These are phyloP conservation scores for Solanum ahanhuiri DNA, from an alignment of 257 asterid genomes.

Conservation along the genomic window DNA sequence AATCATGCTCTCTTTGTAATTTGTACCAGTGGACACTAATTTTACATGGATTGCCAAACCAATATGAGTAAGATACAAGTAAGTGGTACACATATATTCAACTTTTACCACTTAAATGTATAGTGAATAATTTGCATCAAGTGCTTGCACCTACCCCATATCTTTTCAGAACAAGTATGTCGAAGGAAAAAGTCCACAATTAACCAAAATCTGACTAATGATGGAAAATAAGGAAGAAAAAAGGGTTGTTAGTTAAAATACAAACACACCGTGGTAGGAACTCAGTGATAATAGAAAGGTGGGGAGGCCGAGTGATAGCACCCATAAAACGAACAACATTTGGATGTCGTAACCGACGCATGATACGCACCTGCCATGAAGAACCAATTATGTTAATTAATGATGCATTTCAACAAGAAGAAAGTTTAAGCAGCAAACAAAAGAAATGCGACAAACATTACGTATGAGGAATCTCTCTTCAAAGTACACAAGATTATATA, in stretches of 20 bases:
- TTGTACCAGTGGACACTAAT: neutral
- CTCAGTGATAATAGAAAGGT: slow-evolving; percentile 90
- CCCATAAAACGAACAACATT: slow-evolving; percentile 98
- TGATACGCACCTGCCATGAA: slow-evolving; percentile 73
- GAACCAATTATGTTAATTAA: neutral
- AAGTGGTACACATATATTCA: neutral
- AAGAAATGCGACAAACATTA: neutral
- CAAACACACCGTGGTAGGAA: slow-evolving; percentile 79
- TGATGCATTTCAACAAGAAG: neutral
- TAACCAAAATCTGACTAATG: neutral
- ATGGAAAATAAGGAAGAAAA: slow-evolving; percentile 8
- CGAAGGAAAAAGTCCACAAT: neutral
- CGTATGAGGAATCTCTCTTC: neutral
- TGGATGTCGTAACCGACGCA: slow-evolving; percentile 98
- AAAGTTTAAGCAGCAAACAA: neutral
- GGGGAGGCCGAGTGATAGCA: slow-evolving; percentile 98
- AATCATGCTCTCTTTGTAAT: neutral
- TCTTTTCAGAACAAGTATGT: neutral
- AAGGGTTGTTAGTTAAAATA: neutral
- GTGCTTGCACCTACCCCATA: neutral
- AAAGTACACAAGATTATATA: neutral
- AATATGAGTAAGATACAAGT: neutral
- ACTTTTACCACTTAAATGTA: neutral
- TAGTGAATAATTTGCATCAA: neutral
- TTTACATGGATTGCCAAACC: neutral